Evolutionary conservation across 2,329 filamentous ascomycete species (phyloP).

Genomic region (Apiospora arundinis): DNA sequence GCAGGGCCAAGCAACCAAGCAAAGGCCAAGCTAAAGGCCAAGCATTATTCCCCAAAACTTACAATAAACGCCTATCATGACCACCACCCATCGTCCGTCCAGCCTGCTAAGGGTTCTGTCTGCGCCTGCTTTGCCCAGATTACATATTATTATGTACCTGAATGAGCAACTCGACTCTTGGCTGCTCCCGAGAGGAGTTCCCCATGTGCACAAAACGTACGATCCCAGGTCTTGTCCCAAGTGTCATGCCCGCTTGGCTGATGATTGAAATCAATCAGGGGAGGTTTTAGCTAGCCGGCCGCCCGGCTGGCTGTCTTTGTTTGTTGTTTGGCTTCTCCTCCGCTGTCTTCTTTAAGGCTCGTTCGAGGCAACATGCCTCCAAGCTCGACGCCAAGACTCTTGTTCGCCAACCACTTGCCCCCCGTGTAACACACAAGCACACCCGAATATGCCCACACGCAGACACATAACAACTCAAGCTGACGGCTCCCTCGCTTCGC

Average conservation of each 20-base stretch:
- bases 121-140: not conserved
- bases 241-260: not conserved
- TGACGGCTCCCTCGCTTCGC: not conserved
- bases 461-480: not conserved
- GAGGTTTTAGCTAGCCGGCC: not conserved
- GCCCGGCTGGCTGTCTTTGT: not conserved
- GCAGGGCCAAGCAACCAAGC: constrained; percentile 14
- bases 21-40: constrained; percentile 5
- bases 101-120: not conserved
- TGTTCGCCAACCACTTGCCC: constrained; percentile 14
- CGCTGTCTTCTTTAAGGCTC: not conserved
- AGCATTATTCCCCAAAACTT: constrained; percentile 2
- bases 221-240: not conserved
- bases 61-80: constrained; percentile 23
- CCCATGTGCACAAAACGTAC: constrained; percentile 6
- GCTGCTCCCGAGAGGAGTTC: not conserved
- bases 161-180: not conserved
- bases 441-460: not conserved
- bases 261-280: not conserved
- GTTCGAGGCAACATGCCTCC: constrained; percentile 13
- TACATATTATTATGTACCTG: not conserved
- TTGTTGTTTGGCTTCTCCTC: constrained; percentile 4
- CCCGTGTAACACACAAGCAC: not conserved
- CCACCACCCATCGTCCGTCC: constrained; percentile 15
- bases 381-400: constrained; percentile 4